Evolutionary conservation across 257 asterid species (phyloP).

Genomic region (Nicotiana benthamiana): DNA sequence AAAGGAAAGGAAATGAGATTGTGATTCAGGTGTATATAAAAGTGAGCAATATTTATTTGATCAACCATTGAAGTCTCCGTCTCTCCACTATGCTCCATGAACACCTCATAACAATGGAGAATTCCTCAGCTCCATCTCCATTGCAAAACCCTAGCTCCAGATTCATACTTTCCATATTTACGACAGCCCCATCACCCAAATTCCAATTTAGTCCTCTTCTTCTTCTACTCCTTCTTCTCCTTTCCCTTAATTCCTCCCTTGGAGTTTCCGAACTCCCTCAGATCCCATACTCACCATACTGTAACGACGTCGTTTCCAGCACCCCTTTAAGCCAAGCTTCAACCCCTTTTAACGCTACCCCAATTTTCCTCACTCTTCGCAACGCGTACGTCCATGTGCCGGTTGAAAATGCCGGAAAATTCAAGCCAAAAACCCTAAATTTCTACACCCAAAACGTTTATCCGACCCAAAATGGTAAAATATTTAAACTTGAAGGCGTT

Average conservation of each 20-base stretch:
- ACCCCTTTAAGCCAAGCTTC: slow-evolving; percentile 24
- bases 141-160: not conserved
- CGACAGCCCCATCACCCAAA: not conserved
- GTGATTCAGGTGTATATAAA: not conserved
- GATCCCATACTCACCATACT: slow-evolving; percentile 41
- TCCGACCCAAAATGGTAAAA: slow-evolving; percentile 41
- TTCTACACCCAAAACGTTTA: slow-evolving; percentile 28
- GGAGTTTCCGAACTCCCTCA: slow-evolving; percentile 11
- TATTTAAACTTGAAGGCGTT: slow-evolving; percentile 49
- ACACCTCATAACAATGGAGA: not conserved
- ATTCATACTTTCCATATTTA: not conserved
- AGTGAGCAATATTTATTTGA: not conserved
- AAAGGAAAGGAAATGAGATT: not conserved
- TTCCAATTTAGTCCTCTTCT: not conserved
- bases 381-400: slow-evolving; percentile 29
- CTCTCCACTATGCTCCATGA: not conserved
- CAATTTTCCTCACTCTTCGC: slow-evolving; percentile 23
- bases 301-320: slow-evolving; percentile 42
- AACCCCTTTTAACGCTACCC: slow-evolving; percentile 24
- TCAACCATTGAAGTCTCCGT: not conserved
- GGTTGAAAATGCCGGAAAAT: slow-evolving; percentile 10
- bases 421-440: slow-evolving; percentile 26
- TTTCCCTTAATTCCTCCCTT: slow-evolving; percentile 16
- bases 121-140: slow-evolving; percentile 3
- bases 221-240: slow-evolving; percentile 12